Evolutionary conservation across 2,329 filamentous ascomycete genomes (phyloP).

Genomic region (Aspergillus hortae): DNA sequence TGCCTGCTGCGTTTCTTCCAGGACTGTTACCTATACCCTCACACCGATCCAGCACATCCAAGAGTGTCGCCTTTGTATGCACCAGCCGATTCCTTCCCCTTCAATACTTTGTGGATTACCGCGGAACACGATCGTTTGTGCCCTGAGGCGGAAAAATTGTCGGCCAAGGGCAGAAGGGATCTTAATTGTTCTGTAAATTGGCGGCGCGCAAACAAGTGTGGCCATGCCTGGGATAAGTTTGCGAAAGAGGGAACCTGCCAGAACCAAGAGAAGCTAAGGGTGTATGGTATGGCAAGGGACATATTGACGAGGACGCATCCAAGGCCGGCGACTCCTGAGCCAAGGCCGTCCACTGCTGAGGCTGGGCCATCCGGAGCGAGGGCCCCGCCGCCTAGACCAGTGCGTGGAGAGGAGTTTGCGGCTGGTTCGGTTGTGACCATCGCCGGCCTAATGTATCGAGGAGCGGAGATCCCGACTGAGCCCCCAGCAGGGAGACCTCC

Average conservation of each 20-base stretch:
- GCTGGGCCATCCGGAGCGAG: too few relatives aligned
- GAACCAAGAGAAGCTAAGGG: slow-evolving; percentile 23
- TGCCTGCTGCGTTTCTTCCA: slow-evolving; percentile 21
- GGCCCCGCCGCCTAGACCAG: background rate
- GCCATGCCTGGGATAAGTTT: slow-evolving; percentile 39
- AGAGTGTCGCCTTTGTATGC: slow-evolving; percentile 25
- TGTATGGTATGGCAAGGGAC: slow-evolving; percentile 27
- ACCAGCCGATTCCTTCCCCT: slow-evolving; percentile 13
- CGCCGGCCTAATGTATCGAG: too few relatives aligned
- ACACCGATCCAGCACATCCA: slow-evolving; percentile 14
- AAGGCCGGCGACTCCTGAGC: background rate
- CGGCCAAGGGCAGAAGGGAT: slow-evolving; percentile 7
- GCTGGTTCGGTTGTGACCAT: too few relatives aligned
- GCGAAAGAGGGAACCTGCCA: slow-evolving; percentile 22
- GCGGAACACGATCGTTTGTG: slow-evolving; percentile 22
- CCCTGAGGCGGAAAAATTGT: slow-evolving; percentile 23
- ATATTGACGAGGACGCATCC: slow-evolving; percentile 10
- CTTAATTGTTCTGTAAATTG: slow-evolving; percentile 2
- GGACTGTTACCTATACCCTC: slow-evolving; percentile 21
- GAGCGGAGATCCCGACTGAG: too few relatives aligned
- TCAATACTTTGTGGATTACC: slow-evolving; percentile 22
- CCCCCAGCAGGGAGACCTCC: too few relatives aligned
- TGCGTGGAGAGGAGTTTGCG: too few relatives aligned
- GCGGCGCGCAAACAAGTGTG: slow-evolving; percentile 27
- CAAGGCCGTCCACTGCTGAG: too few relatives aligned